phyloP scores from a whole-genome alignment of 2,329 filamentous ascomycete genomes.

The Sclerotinia borealis region DNA sequence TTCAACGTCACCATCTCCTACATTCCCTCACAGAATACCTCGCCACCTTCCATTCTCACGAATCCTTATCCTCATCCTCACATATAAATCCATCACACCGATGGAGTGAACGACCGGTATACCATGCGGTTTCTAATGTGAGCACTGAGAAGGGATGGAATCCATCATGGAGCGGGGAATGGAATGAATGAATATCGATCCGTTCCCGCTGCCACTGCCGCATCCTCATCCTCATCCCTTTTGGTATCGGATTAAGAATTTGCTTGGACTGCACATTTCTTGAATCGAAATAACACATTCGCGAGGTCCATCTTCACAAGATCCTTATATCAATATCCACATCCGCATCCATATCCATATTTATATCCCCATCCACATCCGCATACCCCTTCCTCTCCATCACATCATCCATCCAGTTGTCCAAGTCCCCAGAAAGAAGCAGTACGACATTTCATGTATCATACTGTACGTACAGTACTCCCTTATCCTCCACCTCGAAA shows the following conservation, averaged over 20 bases:
- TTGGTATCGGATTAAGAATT: background rate
- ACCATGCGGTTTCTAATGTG: background rate
- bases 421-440: too few relatives aligned
- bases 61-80: background rate
- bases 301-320: too few relatives aligned
- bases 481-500: too few relatives aligned
- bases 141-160: too few relatives aligned
- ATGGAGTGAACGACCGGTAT: background rate
- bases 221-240: background rate
- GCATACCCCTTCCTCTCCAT: too few relatives aligned
- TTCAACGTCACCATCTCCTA: too few relatives aligned
- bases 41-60: background rate
- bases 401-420: too few relatives aligned
- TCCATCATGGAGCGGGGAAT: background rate
- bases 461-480: too few relatives aligned
- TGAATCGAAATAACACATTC: too few relatives aligned
- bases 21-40: background rate
- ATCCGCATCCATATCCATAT: background rate
- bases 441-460: too few relatives aligned
- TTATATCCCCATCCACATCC: too few relatives aligned
- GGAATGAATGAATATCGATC: background rate
- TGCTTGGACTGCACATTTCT: background rate
- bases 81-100: background rate
- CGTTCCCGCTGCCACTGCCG: background rate
- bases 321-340: background rate